phyloP scores from a whole-genome alignment of 2,329 filamentous ascomycete genomes.

The Ramularia collo-cygni region DNA sequence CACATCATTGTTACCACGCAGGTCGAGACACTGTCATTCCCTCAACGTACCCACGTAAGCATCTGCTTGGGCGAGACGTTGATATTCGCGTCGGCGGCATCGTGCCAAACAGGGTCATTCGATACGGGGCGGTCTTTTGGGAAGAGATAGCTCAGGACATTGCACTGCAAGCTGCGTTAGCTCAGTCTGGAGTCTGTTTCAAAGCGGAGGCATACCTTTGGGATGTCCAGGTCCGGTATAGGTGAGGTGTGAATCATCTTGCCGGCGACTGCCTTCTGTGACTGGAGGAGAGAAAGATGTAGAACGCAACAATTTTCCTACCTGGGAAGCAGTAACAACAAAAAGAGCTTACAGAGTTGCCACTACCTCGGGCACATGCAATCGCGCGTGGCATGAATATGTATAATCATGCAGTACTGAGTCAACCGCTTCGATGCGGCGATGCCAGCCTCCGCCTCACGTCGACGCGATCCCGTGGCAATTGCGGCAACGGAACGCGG shows the following conservation, averaged over 20 bases:
- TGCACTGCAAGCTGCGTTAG: constrained; percentile 30
- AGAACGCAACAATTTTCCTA: constrained; percentile 1
- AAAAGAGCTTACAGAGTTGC: background rate
- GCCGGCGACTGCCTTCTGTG: background rate
- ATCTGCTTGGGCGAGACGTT: constrained; percentile 44
- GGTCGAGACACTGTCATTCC: too few relatives aligned
- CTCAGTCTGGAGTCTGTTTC: background rate
- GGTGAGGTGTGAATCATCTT: constrained; percentile 23
- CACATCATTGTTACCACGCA: too few relatives aligned
- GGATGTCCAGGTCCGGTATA: constrained; percentile 23
- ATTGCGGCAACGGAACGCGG: too few relatives aligned
- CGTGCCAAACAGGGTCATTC: constrained; percentile 48
- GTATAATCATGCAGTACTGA: too few relatives aligned
- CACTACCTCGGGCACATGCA: constrained; percentile 14
- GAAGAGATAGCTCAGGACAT: constrained; percentile 36
- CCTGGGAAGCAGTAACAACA: constrained; percentile 1
- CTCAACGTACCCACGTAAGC: constrained; percentile 36
- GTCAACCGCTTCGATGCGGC: too few relatives aligned
- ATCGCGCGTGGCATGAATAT: constrained; percentile 3
- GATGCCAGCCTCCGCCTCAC: constrained; percentile 2
- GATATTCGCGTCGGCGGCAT: constrained; percentile 42
- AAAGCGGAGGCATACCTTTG: constrained; percentile 14
- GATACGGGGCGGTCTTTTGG: constrained; percentile 30
- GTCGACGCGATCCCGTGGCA: constrained; percentile 13
- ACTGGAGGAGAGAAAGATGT: too few relatives aligned